A percentile compares a stretch with the other conserved stretches of the same genome.
These are phyloP conservation scores for Uronychia setigera DNA, from an alignment of 73 alveolate species.

Conservation along the genomic window DNA sequence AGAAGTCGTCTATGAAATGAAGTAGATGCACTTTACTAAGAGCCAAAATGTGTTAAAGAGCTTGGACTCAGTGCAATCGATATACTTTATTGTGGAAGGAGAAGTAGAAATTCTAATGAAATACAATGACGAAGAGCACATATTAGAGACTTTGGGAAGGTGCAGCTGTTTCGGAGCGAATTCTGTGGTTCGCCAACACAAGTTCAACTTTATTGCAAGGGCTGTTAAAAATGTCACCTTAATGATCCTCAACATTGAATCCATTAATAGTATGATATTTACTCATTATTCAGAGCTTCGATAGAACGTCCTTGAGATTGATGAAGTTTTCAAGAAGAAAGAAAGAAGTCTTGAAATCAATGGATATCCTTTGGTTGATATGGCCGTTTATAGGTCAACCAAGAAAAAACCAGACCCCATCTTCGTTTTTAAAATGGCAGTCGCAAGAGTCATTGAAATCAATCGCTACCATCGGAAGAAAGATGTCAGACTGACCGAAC, in stretches of 20 bases:
- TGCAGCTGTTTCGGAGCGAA: constrained; percentile 10
- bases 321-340: background rate
- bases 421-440: background rate
- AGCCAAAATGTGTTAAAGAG: background rate
- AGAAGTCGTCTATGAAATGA: background rate
- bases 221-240: background rate
- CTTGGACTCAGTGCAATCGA: background rate
- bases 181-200: background rate
- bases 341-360: background rate
- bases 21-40: background rate
- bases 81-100: constrained; percentile 17
- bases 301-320: background rate
- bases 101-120: constrained; percentile 7
- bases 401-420: background rate
- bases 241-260: background rate
- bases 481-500: constrained; percentile 5
- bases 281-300: background rate
- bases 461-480: constrained; percentile 1
- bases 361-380: constrained; percentile 9
- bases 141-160: constrained; percentile 9
- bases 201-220: background rate
- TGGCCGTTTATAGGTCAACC: background rate
- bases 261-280: background rate
- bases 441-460: background rate
- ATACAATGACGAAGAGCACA: background rate